These are phyloP conservation scores for Boletus tomentosulus DNA, from an alignment of 768 basidiomycete genomes.

Conservation along the genomic window DNA sequence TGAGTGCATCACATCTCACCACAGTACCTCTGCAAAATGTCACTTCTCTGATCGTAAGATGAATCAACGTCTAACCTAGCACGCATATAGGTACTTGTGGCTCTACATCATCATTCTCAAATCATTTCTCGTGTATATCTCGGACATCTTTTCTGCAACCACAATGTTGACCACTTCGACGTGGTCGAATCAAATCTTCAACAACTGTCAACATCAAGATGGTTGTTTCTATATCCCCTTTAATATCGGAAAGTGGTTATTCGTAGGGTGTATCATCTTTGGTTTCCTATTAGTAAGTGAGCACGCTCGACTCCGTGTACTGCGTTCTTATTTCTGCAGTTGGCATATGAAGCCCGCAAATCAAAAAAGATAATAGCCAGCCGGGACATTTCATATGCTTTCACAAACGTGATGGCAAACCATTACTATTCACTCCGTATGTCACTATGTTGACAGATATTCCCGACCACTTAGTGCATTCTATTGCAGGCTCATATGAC, in stretches of 20 bases:
- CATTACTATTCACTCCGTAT: slow-evolving; percentile 92
- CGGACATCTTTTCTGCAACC: slow-evolving; percentile 96
- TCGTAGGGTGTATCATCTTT: slow-evolving; percentile 97
- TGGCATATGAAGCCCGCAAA: slow-evolving; percentile 91
- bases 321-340: slow-evolving; percentile 38
- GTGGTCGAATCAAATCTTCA: slow-evolving; percentile 92
- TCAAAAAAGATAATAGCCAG: slow-evolving; percentile 91
- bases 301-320: background rate
- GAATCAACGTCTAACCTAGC: slow-evolving; percentile 7
- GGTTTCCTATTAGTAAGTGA: slow-evolving; percentile 84
- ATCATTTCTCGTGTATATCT: slow-evolving; percentile 92
- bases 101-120: slow-evolving; percentile 92
- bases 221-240: slow-evolving; percentile 88
- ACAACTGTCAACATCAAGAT: slow-evolving; percentile 56
- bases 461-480: background rate
- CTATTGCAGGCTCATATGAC: slow-evolving; percentile 76
- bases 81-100: slow-evolving; percentile 75
- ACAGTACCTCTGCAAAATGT: background rate
- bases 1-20: slow-evolving; percentile 32
- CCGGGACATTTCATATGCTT: slow-evolving; percentile 96
- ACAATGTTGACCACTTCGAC: slow-evolving; percentile 90
- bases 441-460: slow-evolving; percentile 25
- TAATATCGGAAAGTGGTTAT: slow-evolving; percentile 89
- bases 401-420: slow-evolving; percentile 97
- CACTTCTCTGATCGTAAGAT: background rate